Evolutionary conservation across 2,329 filamentous ascomycete genomes (phyloP), one percentile per base, ranked within the genome.

Genomic region (Diaporthe sp.): DNA sequence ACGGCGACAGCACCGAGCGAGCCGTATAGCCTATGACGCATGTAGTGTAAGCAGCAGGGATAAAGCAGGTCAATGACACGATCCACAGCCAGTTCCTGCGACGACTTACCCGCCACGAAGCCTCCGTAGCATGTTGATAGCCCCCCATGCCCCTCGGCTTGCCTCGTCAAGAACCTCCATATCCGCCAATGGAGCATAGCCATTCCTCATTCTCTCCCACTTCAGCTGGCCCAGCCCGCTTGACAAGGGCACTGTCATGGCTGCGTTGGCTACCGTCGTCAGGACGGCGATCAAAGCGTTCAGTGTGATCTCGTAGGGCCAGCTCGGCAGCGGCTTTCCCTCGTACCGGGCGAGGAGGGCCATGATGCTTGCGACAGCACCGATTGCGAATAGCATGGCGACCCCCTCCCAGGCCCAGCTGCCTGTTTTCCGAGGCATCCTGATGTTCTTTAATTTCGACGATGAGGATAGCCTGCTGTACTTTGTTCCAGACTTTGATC

Each of bases 101-200:
- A 35, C 6, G 17, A 75, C 78, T 73, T 71, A 81, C 80, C 81
- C 81, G 72, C 81, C 81, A 22, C 80, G 75, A 2, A 74, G 63
- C 13, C 77, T 78, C 1, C 77, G 69, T 15, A 82, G 72, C 74
- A 82, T 71, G 44, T 78, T 79, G 22, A 81, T 6, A 22, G 81
- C 79, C 1, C 81, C 81, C 75, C 78, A 77, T 0, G 79, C 79
- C 2, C 81, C 81, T 4, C 81, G 79, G 35, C 81, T 82, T 7
- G 81, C 81, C 25, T 82, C 80, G 53, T 83, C 81, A 47, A 81
- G 81, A 2, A 76, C 73, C 74, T 83, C 81, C 78, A 82, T 81
- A 17, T 82, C 80, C 1, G 78, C 75, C 19, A 82, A 69, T 3
- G 80, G 80, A n/a, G 78, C 77, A 35, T 77, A 74, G 8, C 78